Evolutionary conservation across 345 rosid genomes (phyloP), one percentile per base, ranked within the genome.

Genomic region (Hibiscus syriacus): DNA sequence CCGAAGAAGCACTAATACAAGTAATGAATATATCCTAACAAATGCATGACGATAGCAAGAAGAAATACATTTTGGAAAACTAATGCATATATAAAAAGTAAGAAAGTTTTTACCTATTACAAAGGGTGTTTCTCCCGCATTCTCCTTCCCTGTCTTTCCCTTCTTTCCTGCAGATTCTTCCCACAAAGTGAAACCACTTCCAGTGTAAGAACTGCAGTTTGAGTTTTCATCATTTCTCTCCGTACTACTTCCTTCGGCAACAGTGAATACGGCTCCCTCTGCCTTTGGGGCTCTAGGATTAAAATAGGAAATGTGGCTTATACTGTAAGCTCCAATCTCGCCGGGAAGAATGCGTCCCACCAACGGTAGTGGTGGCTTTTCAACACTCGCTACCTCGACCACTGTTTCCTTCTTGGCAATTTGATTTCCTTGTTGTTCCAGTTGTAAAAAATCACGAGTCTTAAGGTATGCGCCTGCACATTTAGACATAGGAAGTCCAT

Each of bases 61-160:
- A 30, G 34, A 30, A 30, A 30, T 30, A 30, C 4, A 3, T 3
- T 30, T 0, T 3, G 5, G 34, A 30, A 30, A 3, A 30, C 0
- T 30, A 30, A 30, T 30, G 34, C 34, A 52, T 45, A n/a, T n/a
- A n/a, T 46, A 46, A 1, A 43, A n/a, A 34, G 8, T 1, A 36
- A 14, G 62, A 41, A 43, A 13, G 26, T 34, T 2, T 10, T 57
- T 79, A 86, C 92, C 94, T 45, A 0, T 38, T 12, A 29, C 64
- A 67, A 62, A 53, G 64, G 83, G 72, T 77, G 78, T 80, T 64
- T 81, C 89, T 34, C 72, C 81, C 5, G 60, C 73, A 78, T 87
- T 89, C 90, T 92, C 98, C 86, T 88, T 88, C 92, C 90, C 84
- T 78, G 88, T 80, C 96, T 90, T 83, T 90, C 96, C 99, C 96